Evolutionary conservation across 176 grass and related monocot species (phyloP).

Genomic region (Oryza nivara): DNA sequence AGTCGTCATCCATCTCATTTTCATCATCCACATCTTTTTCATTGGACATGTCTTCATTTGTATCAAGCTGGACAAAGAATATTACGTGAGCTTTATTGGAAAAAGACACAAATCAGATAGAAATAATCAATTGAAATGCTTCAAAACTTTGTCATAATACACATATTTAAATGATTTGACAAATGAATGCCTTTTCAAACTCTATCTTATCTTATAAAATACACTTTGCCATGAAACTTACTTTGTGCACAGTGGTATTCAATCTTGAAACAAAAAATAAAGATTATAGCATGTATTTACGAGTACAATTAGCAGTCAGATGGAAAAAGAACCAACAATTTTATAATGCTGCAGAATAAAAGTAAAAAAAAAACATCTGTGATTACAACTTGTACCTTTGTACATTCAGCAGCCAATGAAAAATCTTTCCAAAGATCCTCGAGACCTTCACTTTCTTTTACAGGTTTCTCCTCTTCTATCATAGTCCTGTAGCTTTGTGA

Average conservation of each 20-base stretch:
- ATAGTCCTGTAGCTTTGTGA: constrained; percentile 37
- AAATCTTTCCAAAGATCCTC: constrained; percentile 94
- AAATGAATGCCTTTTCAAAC: constrained; percentile 12
- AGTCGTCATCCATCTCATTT: constrained; percentile 53
- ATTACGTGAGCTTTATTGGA: constrained; percentile 20
- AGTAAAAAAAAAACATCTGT: constrained; percentile 18
- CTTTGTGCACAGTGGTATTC: constrained; percentile 24
- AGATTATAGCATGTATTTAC: neutral
- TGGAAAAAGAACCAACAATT: constrained; percentile 19
- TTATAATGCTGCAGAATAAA: constrained; percentile 12
- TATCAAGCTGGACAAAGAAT: constrained; percentile 51
- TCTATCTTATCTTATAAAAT: constrained; percentile 12
- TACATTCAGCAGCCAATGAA: constrained; percentile 80
- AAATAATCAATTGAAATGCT: constrained; percentile 28
- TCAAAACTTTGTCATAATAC: constrained; percentile 16
- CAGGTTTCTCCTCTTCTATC: constrained; percentile 49
- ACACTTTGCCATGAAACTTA: neutral
- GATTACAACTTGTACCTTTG: constrained; percentile 66
- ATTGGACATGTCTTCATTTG: constrained; percentile 43
- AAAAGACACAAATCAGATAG: constrained; percentile 31
- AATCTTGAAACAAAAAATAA: constrained; percentile 21
- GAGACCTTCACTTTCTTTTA: constrained; percentile 71
- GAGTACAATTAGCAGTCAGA: constrained; percentile 28
- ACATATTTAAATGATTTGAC: neutral
- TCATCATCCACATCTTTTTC: constrained; percentile 56